phyloP scores from a whole-genome alignment of 306 rosid species.

The Prunus kanzakura region DNA sequence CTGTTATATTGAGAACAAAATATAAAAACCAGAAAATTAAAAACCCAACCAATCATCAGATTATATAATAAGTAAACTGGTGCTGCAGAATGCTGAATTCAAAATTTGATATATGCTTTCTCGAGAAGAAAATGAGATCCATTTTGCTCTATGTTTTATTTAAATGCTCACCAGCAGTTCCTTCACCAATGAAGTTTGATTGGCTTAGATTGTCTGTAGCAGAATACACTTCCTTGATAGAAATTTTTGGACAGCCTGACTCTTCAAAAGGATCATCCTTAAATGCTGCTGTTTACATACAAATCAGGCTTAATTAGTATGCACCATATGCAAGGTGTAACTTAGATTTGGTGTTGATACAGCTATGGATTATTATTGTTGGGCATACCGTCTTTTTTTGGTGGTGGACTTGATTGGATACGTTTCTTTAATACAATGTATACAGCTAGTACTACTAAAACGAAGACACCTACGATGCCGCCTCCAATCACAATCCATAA shows the following conservation, averaged over 20 bases:
- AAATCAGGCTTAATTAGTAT: not conserved
- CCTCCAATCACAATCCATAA: slow-evolving; percentile 30
- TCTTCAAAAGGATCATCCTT: slow-evolving; percentile 30
- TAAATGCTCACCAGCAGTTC: slow-evolving; percentile 38
- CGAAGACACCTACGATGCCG: slow-evolving; percentile 13
- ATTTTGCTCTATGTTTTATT: not conserved
- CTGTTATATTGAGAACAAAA: slow-evolving; percentile 20
- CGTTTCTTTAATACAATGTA: slow-evolving; percentile 17
- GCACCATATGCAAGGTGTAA: not conserved
- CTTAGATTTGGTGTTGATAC: not conserved
- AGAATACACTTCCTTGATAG: slow-evolving; percentile 41
- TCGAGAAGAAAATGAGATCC: too few relatives aligned
- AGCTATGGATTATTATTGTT: not conserved
- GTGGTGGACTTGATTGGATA: slow-evolving; percentile 22
- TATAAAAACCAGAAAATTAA: not conserved
- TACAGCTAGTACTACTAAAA: slow-evolving; percentile 10
- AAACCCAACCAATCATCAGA: not conserved
- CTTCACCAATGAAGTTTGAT: slow-evolving; percentile 48
- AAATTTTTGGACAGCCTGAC: slow-evolving; percentile 31
- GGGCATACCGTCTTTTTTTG: slow-evolving; percentile 24
- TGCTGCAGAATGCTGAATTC: not conserved
- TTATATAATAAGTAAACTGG: not conserved
- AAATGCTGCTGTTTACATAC: slow-evolving; percentile 8
- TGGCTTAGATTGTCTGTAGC: slow-evolving; percentile 48
- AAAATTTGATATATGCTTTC: not conserved